Evolutionary conservation across 768 basidiomycete genomes (phyloP).

Genomic region (Mrakia gelida): DNA sequence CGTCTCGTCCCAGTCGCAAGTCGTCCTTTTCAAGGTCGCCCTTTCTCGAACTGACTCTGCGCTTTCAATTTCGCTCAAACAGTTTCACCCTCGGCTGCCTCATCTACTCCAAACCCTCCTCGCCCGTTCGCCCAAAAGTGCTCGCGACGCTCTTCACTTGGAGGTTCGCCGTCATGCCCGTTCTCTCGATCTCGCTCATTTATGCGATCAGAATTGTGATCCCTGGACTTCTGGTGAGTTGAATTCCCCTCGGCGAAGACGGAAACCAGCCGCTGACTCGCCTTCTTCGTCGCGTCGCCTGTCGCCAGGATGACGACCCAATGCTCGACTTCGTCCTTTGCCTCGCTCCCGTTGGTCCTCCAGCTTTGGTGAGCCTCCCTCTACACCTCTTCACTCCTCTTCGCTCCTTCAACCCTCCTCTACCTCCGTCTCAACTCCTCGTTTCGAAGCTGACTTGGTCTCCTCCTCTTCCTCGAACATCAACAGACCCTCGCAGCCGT

Average conservation of each 20-base stretch:
- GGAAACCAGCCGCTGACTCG: not conserved
- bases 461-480: not conserved
- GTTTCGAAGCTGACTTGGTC: not conserved
- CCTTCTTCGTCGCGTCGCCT: not conserved
- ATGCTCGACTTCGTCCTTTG: slow-evolving; percentile 42
- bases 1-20: too few species aligned
- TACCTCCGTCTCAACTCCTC: not conserved
- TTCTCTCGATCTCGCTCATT: slow-evolving; percentile 37
- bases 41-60: too few species aligned
- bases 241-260: too few species aligned
- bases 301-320: slow-evolving; percentile 10
- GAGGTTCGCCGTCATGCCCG: slow-evolving; percentile 41
- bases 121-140: slow-evolving; percentile 34
- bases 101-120: slow-evolving; percentile 38
- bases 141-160: slow-evolving; percentile 40
- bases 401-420: not conserved
- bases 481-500: slow-evolving; percentile 39
- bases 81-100: slow-evolving; percentile 30
- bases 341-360: slow-evolving; percentile 41
- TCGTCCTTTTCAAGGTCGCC: too few species aligned
- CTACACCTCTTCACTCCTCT: not conserved
- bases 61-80: not conserved
- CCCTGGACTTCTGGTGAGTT: slow-evolving; percentile 17
- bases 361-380: slow-evolving; percentile 35
- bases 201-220: slow-evolving; percentile 34